These are phyloP conservation scores for Pholiota microspora DNA, from an alignment of 768 basidiomycete genomes.

Conservation along the genomic window DNA sequence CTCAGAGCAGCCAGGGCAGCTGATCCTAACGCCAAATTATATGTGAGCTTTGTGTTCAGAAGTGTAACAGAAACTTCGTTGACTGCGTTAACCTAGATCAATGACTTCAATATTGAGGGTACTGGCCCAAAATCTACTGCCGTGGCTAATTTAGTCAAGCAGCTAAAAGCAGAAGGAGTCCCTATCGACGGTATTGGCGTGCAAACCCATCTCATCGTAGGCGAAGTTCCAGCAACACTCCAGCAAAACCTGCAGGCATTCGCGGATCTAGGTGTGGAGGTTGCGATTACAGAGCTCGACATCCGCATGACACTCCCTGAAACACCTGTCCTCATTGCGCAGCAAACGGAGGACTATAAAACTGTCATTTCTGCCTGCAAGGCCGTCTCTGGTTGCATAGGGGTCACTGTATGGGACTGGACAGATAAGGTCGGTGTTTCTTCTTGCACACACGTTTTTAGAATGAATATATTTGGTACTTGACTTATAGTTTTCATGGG, in stretches of 20 bases:
- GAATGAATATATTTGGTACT: no score
- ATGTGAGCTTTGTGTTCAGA: constrained; percentile 29
- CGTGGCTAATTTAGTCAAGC: constrained; percentile 49
- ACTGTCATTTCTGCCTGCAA: constrained; percentile 56
- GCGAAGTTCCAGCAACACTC: constrained; percentile 47
- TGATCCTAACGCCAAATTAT: constrained; percentile 56
- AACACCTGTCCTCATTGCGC: constrained; percentile 43
- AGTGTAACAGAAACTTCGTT: not conserved
- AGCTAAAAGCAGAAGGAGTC: constrained; percentile 42
- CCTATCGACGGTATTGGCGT: constrained; percentile 65
- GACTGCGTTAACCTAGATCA: constrained; percentile 24
- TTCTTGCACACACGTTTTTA: not conserved
- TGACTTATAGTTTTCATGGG: constrained; percentile 35
- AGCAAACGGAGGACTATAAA: constrained; percentile 59
- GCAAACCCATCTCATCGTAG: constrained; percentile 60
- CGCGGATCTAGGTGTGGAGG: constrained; percentile 60
- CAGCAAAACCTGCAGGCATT: constrained; percentile 49
- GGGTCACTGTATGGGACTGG: constrained; percentile 45
- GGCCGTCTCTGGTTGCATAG: constrained; percentile 38
- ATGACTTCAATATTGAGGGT: constrained; percentile 41
- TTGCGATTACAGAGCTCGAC: constrained; percentile 70
- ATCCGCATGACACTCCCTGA: constrained; percentile 57
- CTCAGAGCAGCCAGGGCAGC: constrained; percentile 51
- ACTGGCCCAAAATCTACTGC: constrained; percentile 54
- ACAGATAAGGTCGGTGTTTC: constrained; percentile 33